Conservation (phyloP, 495 filamentous ascomycete genomes). For the Penicillium maclennaniae region DNA sequence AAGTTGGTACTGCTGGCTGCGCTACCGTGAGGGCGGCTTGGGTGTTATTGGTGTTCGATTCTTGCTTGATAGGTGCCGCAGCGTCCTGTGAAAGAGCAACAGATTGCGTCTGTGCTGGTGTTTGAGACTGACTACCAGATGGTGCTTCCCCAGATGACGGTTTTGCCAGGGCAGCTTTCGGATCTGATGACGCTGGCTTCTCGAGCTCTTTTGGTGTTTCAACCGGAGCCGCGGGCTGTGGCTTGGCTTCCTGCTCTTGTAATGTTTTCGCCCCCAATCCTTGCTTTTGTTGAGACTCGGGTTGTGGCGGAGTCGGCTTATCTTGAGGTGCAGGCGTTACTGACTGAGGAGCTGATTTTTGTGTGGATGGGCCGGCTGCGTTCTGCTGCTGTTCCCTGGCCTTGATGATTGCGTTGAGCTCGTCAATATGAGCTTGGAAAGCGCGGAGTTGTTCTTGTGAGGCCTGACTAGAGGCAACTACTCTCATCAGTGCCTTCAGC, state of each 20-base stretch:
- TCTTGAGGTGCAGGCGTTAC: slow-evolving; percentile 24
- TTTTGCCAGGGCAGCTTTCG: slow-evolving; percentile 23
- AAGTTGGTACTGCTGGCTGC: slow-evolving; percentile 15
- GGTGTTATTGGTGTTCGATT: slow-evolving; percentile 17
- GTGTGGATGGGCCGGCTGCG: slow-evolving; percentile 17
- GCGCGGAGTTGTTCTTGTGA: slow-evolving; percentile 71
- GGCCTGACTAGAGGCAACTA: slow-evolving; percentile 86
- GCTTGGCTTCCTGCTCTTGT: slow-evolving; percentile 17
- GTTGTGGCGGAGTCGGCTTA: slow-evolving; percentile 23
- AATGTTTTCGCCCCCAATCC: slow-evolving; percentile 24
- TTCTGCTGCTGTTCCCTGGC: slow-evolving; percentile 40
- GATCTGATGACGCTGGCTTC: slow-evolving; percentile 27
- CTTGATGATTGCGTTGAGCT: slow-evolving; percentile 65
- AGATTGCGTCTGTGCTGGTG: slow-evolving; percentile 14
- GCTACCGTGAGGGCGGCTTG: slow-evolving; percentile 11
- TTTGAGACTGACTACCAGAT: slow-evolving; percentile 16
- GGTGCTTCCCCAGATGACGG: slow-evolving; percentile 30
- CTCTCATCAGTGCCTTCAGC: slow-evolving; percentile 93
- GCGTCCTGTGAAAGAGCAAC: slow-evolving; percentile 7
- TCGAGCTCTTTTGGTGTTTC: slow-evolving; percentile 19
- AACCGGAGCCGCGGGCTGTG: slow-evolving; percentile 14
- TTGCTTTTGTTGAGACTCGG: slow-evolving; percentile 25
- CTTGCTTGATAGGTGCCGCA: slow-evolving; percentile 32
- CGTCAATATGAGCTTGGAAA: slow-evolving; percentile 92
- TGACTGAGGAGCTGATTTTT: slow-evolving; percentile 16